Percentiles rank a stretch among this genome's conserved stretches.
phyloP scores from a whole-genome alignment of 2,329 filamentous ascomycete genomes.

The Neonectria ditissima region DNA sequence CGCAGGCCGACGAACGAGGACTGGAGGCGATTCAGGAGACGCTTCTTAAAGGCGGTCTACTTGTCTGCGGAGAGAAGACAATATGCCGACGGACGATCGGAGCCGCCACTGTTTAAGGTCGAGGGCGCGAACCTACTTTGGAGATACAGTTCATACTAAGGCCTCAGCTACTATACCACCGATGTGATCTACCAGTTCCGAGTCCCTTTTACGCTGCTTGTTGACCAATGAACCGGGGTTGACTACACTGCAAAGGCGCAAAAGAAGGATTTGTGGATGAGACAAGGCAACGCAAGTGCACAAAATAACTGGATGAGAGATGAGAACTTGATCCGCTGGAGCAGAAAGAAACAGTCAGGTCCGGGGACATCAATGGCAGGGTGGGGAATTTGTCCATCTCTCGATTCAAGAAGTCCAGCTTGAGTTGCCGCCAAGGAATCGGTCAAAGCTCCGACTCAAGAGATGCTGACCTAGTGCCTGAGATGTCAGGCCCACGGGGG shows the following conservation, averaged over 20 bases:
- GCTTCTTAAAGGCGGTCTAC: constrained; percentile 33
- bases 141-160: constrained; percentile 30
- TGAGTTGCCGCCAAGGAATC: neutral
- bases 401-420: no score
- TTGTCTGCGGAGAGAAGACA: constrained; percentile 22
- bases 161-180: constrained; percentile 2
- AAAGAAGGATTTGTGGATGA: neutral
- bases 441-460: constrained; percentile 7
- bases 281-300: neutral
- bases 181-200: neutral
- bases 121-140: constrained; percentile 35
- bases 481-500: neutral
- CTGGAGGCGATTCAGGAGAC: constrained; percentile 35
- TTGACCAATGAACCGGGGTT: neutral
- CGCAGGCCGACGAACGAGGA: constrained; percentile 38
- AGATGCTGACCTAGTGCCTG: neutral
- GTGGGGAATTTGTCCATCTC: no score
- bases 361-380: no score
- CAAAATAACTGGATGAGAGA: no score
- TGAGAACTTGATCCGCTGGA: neutral
- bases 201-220: neutral
- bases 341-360: neutral
- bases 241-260: neutral
- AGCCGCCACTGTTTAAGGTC: constrained; percentile 22
- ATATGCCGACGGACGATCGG: constrained; percentile 13